Evolutionary conservation across 1,284 basidiomycete genomes (phyloP).

Genomic region (Cutaneotrichosporon spelunceum): DNA sequence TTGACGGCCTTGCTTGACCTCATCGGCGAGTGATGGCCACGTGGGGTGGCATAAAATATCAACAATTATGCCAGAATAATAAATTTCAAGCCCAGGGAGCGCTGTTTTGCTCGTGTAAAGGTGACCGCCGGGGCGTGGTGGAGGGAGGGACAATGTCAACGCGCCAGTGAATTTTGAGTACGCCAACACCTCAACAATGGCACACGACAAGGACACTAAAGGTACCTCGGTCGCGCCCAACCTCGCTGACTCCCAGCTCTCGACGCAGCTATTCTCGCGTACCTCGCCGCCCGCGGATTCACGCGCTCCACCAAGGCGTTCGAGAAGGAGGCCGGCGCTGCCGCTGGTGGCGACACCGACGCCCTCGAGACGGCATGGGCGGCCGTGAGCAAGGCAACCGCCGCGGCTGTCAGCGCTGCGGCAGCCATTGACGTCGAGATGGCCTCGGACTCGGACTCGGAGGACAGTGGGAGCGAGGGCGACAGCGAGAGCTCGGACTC

Average conservation of each 20-base stretch:
- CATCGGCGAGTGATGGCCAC: too few relatives aligned
- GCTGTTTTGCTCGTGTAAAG: background rate
- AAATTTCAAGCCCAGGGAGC: background rate
- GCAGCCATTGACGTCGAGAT: slow-evolving; percentile 26
- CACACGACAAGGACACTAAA: slow-evolving; percentile 15
- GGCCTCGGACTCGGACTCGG: slow-evolving; percentile 23
- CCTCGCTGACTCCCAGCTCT: slow-evolving; percentile 34
- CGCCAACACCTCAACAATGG: slow-evolving; percentile 1
- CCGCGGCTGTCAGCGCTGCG: slow-evolving; percentile 6
- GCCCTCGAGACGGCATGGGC: slow-evolving; percentile 38
- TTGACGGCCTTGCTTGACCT: too few relatives aligned
- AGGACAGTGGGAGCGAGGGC: slow-evolving; percentile 4
- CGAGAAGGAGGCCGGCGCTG: slow-evolving; percentile 46
- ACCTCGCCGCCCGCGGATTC: slow-evolving; percentile 45
- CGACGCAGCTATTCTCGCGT: slow-evolving; percentile 48
- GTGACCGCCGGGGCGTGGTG: too few relatives aligned
- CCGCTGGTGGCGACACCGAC: slow-evolving; percentile 21
- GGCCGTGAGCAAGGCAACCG: slow-evolving; percentile 10
- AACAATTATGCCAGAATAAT: background rate
- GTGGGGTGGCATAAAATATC: background rate
- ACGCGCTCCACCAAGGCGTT: slow-evolving; percentile 48
- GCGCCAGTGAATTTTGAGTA: slow-evolving; percentile 3
- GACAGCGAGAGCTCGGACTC: slow-evolving; percentile 17
- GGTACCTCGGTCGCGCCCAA: slow-evolving; percentile 18
- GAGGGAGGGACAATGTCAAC: background rate